Percentiles rank a stretch among this genome's conserved stretches.
Evolutionary conservation across 805 yeast species (phyloP).

Genomic region (Sugiyamaella qingdaonensis): DNA sequence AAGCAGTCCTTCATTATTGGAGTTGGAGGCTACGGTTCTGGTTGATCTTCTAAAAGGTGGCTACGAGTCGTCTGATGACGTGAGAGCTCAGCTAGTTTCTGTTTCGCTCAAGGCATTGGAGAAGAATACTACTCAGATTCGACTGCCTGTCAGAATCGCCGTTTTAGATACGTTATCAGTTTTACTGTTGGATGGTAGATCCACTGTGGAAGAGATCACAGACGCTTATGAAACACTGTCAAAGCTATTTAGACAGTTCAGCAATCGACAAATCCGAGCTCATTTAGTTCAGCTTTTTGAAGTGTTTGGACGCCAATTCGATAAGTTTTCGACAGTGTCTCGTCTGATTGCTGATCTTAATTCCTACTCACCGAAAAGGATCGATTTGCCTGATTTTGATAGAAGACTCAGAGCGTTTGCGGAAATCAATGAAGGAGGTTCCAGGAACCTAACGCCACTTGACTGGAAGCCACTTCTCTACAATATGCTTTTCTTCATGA

Average conservation of each 20-base stretch:
- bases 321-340: slow-evolving; percentile 43
- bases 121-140: slow-evolving; percentile 50
- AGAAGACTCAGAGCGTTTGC: slow-evolving; percentile 66
- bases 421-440: slow-evolving; percentile 54
- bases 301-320: slow-evolving; percentile 52
- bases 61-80: slow-evolving; percentile 51
- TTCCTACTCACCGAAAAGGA: slow-evolving; percentile 55
- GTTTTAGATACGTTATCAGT: slow-evolving; percentile 54
- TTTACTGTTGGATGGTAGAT: slow-evolving; percentile 41
- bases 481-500: slow-evolving; percentile 63
- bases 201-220: slow-evolving; percentile 18
- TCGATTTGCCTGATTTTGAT: slow-evolving; percentile 77
- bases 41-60: slow-evolving; percentile 43
- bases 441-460: slow-evolving; percentile 38
- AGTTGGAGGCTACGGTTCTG: slow-evolving; percentile 22
- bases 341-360: slow-evolving; percentile 61
- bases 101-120: slow-evolving; percentile 60
- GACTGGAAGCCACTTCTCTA: slow-evolving; percentile 82
- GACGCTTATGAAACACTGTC: slow-evolving; percentile 46
- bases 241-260: slow-evolving; percentile 53
- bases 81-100: slow-evolving; percentile 49
- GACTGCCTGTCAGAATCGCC: slow-evolving; percentile 49
- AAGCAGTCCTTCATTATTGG: slow-evolving; percentile 16
- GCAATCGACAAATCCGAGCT: slow-evolving; percentile 58
- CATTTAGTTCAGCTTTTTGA: slow-evolving; percentile 57